Percentiles rank a stretch among this genome's conserved stretches.
Evolutionary conservation across 305 asterid species (phyloP).

Genomic region (Caryopteris hybrid): DNA sequence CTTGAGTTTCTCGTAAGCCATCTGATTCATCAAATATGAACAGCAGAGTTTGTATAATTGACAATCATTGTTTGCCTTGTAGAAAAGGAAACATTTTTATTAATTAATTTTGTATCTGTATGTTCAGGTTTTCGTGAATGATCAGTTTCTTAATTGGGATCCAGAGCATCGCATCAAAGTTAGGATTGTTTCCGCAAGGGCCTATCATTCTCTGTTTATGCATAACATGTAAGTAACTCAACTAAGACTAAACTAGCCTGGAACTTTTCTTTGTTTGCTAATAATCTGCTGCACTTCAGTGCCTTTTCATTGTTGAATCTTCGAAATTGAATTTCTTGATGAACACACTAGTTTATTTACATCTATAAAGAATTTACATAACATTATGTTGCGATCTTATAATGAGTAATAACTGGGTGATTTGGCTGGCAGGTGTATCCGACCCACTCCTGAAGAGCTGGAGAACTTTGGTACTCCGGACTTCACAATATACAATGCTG

Average conservation of each 20-base stretch:
- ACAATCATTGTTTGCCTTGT: neutral
- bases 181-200: constrained; percentile 93
- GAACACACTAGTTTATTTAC: neutral
- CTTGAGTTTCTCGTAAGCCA: neutral
- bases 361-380: neutral
- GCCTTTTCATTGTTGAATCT: neutral
- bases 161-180: constrained; percentile 86
- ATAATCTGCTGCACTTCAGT: neutral
- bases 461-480: constrained; percentile 90
- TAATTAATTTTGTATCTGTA: neutral
- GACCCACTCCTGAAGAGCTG: constrained; percentile 88
- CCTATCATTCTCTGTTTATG: constrained; percentile 95
- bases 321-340: neutral
- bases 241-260: neutral
- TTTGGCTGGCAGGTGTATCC: constrained; percentile 92
- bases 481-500: constrained; percentile 96
- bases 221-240: constrained; percentile 75
- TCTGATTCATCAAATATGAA: neutral
- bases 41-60: neutral
- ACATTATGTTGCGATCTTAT: neutral
- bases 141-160: constrained; percentile 95
- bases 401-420: constrained; percentile 25
- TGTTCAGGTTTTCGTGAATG: constrained; percentile 83
- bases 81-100: neutral
- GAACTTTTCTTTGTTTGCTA: neutral